Percentiles rank a stretch among this genome's conserved stretches.
These are phyloP conservation scores for Sparassis latifolia DNA, from an alignment of 1,284 basidiomycete genomes.

Conservation along the genomic window DNA sequence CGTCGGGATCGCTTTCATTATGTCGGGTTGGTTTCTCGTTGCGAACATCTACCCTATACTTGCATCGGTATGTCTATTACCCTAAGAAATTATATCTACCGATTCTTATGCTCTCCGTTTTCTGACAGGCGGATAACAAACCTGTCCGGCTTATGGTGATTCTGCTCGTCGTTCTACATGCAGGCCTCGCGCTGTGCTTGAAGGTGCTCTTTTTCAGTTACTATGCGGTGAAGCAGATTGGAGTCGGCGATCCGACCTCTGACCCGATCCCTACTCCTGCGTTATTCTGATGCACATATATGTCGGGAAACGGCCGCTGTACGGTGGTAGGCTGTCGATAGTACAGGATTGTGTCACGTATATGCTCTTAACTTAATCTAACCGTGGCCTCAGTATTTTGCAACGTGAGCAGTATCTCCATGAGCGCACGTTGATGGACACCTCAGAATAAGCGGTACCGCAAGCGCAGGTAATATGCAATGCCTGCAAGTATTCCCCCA, in stretches of 20 bases:
- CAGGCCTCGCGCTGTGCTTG: conserved; percentile 73
- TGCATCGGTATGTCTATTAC: conserved; percentile 55
- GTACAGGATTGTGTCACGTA: not conserved
- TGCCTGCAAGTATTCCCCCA: conserved; percentile 69
- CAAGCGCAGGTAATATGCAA: conserved; percentile 42
- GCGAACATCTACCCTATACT: conserved; percentile 87
- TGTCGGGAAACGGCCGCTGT: too few species aligned
- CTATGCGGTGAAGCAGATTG: conserved; percentile 56
- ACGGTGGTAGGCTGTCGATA: too few species aligned
- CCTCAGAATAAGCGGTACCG: conserved; percentile 17
- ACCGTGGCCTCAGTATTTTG: too few species aligned
- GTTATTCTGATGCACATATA: too few species aligned
- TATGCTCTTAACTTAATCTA: too few species aligned
- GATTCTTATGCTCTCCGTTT: not conserved
- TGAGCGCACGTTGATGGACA: not conserved
- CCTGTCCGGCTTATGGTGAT: conserved; percentile 76
- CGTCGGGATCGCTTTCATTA: conserved; percentile 60
- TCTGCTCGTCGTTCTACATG: conserved; percentile 63
- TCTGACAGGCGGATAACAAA: conserved; percentile 73
- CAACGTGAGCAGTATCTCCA: too few species aligned
- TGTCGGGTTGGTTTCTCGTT: conserved; percentile 81
- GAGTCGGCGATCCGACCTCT: conserved; percentile 27
- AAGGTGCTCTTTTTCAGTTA: conserved; percentile 87
- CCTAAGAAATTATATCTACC: not conserved
- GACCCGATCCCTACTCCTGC: too few species aligned